Conservation (phyloP, 495 filamentous ascomycete genomes). For the Neurospora pannonica region DNA sequence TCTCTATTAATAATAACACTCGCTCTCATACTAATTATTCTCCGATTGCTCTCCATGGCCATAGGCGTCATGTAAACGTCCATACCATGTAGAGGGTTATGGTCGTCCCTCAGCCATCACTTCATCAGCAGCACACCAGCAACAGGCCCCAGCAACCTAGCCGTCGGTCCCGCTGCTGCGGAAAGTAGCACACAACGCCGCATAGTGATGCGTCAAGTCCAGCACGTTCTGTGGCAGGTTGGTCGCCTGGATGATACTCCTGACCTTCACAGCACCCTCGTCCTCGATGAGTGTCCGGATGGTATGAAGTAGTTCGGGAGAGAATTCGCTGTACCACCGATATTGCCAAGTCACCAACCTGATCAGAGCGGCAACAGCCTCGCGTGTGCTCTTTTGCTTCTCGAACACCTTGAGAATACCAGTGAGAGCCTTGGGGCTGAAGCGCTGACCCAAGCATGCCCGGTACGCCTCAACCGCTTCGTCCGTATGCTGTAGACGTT, state of each 20-base stretch:
- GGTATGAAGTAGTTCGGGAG: conserved; percentile 73
- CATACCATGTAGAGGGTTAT: background rate
- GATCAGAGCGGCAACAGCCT: conserved; percentile 71
- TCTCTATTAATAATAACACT: background rate
- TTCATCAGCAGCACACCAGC: background rate
- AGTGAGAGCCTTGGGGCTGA: conserved; percentile 81
- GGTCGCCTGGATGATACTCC: conserved; percentile 93
- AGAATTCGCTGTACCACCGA: conserved; percentile 99
- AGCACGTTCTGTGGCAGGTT: conserved; percentile 86
- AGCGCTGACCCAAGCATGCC: conserved; percentile 68
- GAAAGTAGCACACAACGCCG: conserved; percentile 86
- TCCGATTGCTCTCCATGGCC: background rate
- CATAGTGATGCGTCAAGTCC: conserved; percentile 93
- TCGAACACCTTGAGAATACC: conserved; percentile 69
- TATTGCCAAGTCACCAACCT: conserved; percentile 94
- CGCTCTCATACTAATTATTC: background rate
- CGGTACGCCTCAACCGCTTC: conserved; percentile 91
- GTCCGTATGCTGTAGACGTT: conserved; percentile 78
- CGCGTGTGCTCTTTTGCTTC: conserved; percentile 62
- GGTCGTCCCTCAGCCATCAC: background rate
- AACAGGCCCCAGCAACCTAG: conserved; percentile 24
- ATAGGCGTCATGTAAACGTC: background rate
- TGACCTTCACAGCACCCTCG: conserved; percentile 93
- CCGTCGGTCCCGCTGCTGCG: conserved; percentile 89
- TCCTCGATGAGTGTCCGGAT: conserved; percentile 92